Evolutionary conservation across 2,329 filamentous ascomycete genomes (phyloP).

Genomic region (Erysiphe pulchra): DNA sequence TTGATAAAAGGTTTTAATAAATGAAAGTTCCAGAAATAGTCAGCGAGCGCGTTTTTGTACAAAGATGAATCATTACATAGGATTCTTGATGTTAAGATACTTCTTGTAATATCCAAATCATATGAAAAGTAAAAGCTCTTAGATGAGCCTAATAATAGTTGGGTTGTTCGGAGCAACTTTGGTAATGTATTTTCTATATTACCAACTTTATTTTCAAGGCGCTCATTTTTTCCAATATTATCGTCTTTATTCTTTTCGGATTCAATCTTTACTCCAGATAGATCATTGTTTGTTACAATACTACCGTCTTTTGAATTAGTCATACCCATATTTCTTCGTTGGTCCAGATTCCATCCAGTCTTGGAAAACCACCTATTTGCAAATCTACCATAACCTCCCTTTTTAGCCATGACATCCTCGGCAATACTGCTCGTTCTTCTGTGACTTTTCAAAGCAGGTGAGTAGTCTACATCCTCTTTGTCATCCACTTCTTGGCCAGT

Average conservation of each 20-base stretch:
- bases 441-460: slow-evolving; percentile 2
- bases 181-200: slow-evolving; percentile 31
- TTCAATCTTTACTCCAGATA: not conserved
- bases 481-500: not conserved
- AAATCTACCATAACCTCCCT: slow-evolving; percentile 69
- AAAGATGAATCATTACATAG: slow-evolving; percentile 30
- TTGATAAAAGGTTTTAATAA: slow-evolving; percentile 50
- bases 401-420: slow-evolving; percentile 65
- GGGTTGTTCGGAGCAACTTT: slow-evolving; percentile 61
- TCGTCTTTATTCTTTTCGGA: not conserved
- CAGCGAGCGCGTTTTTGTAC: slow-evolving; percentile 43
- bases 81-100: slow-evolving; percentile 19
- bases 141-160: slow-evolving; percentile 58
- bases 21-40: slow-evolving; percentile 80
- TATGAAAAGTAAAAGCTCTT: slow-evolving; percentile 89
- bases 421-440: slow-evolving; percentile 36
- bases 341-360: slow-evolving; percentile 53
- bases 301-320: slow-evolving; percentile 19
- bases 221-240: not conserved
- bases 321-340: slow-evolving; percentile 42
- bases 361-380: slow-evolving; percentile 78
- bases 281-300: not conserved
- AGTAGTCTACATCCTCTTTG: not conserved
- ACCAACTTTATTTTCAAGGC: slow-evolving; percentile 1
- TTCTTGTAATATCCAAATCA: slow-evolving; percentile 70